Evolutionary conservation across 352 stramenopile genomes (phyloP), one percentile per base, ranked within the genome.

Genomic region (Thalassiosira mediterranea): DNA sequence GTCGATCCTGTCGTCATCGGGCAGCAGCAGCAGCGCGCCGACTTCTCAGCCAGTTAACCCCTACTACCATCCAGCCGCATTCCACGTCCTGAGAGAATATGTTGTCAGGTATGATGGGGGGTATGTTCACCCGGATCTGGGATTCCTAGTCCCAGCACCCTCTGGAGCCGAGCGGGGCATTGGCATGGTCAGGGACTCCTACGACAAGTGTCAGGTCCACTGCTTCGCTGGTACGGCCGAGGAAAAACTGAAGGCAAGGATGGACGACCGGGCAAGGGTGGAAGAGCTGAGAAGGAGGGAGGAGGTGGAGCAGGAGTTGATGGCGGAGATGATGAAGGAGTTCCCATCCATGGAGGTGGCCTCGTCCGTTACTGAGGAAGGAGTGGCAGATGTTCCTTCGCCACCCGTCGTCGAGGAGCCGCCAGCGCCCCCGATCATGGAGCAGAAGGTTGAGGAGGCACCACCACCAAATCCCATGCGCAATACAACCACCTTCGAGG

Each of bases 51-150:
- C 32, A 3, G 61, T 71, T 13, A 66, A 84, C 65, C 51, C 68
- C 7, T 80, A 63, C 23, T 66, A 53, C 54, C 62, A 80, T 67
- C 78, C 86, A 7, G 77, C 72, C 32, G 65, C 85, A 37, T 92
- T 86, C 66, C 61, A 82, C 23, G 71, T 80, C 8, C 34, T 92
- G 5, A 48, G 82, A n/a, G 84, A 92, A 78, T 78, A 87, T 7
- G 65, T 93, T 21, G 54, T 90, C 44, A 46, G 84, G 56, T 83
- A 88, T 63, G 72, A 83, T 17, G 75, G 72, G 31, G 87, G 87
- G 42, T 93, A 81, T 71, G 84, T 93, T 15, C 82, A 93, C 72
- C 82, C 84, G 8, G 84, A 91, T 75, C 72, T 93, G 28, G 87
- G 87, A 23, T 80, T 93, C 32, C 57, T 91, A 15, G 47, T 84